These are phyloP conservation scores for Dioszegia aurantiaca DNA, from an alignment of 768 basidiomycete genomes.

Conservation along the genomic window DNA sequence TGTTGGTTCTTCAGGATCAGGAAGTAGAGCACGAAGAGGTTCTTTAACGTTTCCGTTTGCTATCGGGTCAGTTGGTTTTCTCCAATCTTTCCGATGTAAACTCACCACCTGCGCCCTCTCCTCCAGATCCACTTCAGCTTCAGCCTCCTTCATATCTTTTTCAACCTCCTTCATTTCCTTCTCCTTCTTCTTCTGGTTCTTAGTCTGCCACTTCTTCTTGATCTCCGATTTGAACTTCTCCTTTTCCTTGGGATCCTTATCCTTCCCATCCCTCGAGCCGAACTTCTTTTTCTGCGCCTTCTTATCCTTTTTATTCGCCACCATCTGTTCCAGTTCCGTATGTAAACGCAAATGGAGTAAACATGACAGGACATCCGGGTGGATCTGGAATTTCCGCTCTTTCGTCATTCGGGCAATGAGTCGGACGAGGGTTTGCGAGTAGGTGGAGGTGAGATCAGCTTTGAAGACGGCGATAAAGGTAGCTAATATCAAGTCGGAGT, in stretches of 20 bases:
- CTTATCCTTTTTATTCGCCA: conserved; percentile 52
- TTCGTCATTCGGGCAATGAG: conserved; percentile 94
- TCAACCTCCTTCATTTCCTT: conserved; percentile 88
- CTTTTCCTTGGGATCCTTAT: conserved; percentile 54
- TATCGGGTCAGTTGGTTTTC: conserved; percentile 48
- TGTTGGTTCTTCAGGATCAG: conserved; percentile 82
- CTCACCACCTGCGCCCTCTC: conserved; percentile 77
- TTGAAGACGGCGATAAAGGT: conserved; percentile 78
- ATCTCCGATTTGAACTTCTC: conserved; percentile 53
- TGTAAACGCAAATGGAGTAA: conserved; percentile 81
- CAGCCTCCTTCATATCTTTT: conserved; percentile 89
- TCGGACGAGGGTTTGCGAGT: conserved; percentile 84
- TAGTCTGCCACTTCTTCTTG: conserved; percentile 73
- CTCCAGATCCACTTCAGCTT: conserved; percentile 87
- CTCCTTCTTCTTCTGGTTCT: conserved; percentile 78
- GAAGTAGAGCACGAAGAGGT: conserved; percentile 95
- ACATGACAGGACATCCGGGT: conserved; percentile 81
- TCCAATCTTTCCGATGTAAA: conserved; percentile 18
- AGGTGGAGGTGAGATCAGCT: conserved; percentile 71
- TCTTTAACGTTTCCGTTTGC: conserved; percentile 98
- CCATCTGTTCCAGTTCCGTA: conserved; percentile 72
- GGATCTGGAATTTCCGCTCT: conserved; percentile 82
- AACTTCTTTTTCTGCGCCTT: conserved; percentile 57
- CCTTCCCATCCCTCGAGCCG: conserved; percentile 54
- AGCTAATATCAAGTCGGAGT: conserved; percentile 78